Evolutionary conservation across 2,329 filamentous ascomycete species (phyloP), one percentile per base, ranked within the genome.

Genomic region (Chrysosporium keratinophilum): DNA sequence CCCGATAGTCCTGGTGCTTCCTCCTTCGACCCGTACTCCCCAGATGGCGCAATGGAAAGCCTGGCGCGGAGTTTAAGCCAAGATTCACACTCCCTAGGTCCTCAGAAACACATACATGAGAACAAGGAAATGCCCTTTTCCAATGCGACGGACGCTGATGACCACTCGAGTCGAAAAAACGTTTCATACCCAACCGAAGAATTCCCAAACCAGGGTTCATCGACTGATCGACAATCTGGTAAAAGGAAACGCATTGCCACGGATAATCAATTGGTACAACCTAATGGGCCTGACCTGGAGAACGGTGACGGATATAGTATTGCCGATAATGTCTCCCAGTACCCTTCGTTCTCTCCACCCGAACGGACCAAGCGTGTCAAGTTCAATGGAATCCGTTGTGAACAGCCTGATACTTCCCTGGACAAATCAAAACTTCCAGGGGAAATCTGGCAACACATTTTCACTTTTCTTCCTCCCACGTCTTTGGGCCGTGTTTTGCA

Each of bases 381-480:
- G 48, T 56, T 57, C 15, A 54, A 45, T 52, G 54, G 42, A 31
- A 23, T 33, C 23, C 56, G 42, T 42, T 43, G 34, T 17, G 37
- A 34, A 11, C 17, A 34, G 9, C 19, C 11, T 20, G 34, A 33
- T 15, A 52, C 55, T 44, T 39, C 58, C 20, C 46, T 52, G 40
- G 56, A 62, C 44, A 60, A 52, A 43, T 63, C 67, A 56, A 60
- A 69, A 59, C 72, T 83, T 54, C 78, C 82, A 63, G 72, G 75
- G 60, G 79, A 83, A 69, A 71, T 86, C 63, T 87, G 84, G 83
- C 83, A 87, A 64, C 76, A 78, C 64, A 74, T 87, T 62, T 86
- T 88, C 67, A 78, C 76, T 62, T 82, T 81, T 65, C 77, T 82
- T 66, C 77, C 81, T 56, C 83, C 85, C 54, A 75, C 70, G 65